Evolutionary conservation across 1,139 yeast genomes (phyloP), one percentile per base, ranked within the genome.

Genomic region (Lodderomyces oxycetoniae): DNA sequence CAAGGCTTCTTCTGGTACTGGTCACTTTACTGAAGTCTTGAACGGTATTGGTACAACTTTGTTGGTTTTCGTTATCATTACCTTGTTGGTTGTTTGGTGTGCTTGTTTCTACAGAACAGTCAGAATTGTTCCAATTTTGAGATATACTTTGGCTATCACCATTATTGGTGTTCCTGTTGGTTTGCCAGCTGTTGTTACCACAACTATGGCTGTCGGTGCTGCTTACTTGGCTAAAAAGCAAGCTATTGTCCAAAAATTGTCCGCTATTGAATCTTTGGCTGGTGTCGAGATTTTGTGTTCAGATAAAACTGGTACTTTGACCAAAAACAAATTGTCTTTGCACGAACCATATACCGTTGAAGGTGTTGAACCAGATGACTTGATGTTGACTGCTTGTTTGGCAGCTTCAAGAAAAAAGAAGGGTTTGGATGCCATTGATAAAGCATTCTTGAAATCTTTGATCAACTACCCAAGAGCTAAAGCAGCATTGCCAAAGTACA

Each of bases 91-190:
- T 53, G 94, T 89, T 60, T 88, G 96, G 96, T 74, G 75, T 60
- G 88, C 96, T 63, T 77, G 88, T 70, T 88, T 89, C 88, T 88
- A 88, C 85, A 79, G 96, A 71, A 78, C 95, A 53, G 81, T 79
- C 62, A 77, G 74, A 60, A 87, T 88, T 62, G 96, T 88, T 55
- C 74, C 81, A 55, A 85, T 89, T 70, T 79, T 91, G 69, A 83
- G 96, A 75, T 88, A 81, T 76, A 79, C 94, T 56, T 77, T 91
- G 63, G 96, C 95, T 55, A 86, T 89, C 64, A 89, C 96, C 71
- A 88, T 89, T 71, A 85, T 91, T 59, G 98, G 98, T 85, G 98
- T 91, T 53, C 98, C 98, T 69, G 98, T 89, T 57, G 97, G 97
- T 84, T 80, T 89, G 63, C 97, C 97, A 67, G 97, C 96, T 66